Conservation (phyloP, 805 yeast species). For the Zygotorulaspora danielsina region DNA sequence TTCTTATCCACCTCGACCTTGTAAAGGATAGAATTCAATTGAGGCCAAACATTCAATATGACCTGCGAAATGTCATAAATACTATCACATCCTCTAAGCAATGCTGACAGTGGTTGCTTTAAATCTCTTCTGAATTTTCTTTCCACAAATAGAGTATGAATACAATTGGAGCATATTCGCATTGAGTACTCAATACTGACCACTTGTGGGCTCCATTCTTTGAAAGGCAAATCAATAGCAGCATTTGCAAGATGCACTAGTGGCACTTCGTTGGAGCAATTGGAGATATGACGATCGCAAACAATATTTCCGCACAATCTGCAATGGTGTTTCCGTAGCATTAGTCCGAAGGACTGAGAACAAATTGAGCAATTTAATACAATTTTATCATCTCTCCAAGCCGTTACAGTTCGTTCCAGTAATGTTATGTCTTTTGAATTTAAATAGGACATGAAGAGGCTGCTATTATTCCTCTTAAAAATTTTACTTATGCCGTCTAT, state of each 20-base stretch:
- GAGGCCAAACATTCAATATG: constrained; percentile 41
- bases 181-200: constrained; percentile 35
- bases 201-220: constrained; percentile 16
- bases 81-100: constrained; percentile 42
- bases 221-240: constrained; percentile 27
- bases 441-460: constrained; percentile 25
- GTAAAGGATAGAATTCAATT: constrained; percentile 40
- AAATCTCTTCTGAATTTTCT: constrained; percentile 46
- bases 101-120: constrained; percentile 32
- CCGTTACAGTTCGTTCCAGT: constrained; percentile 47
- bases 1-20: constrained; percentile 34
- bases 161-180: constrained; percentile 69
- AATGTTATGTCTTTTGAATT: constrained; percentile 33
- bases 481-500: constrained; percentile 30
- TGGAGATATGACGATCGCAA: constrained; percentile 59
- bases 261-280: constrained; percentile 74
- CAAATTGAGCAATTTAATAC: constrained; percentile 63
- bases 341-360: constrained; percentile 48
- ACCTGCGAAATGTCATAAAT: constrained; percentile 38
- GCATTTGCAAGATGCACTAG: constrained; percentile 31
- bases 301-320: constrained; percentile 79
- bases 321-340: constrained; percentile 82
- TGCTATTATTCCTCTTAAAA: constrained; percentile 23
- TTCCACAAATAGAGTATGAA: constrained; percentile 53
- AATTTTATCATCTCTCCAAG: constrained; percentile 60